phyloP scores from a whole-genome alignment of 805 yeast genomes.

The Candida parachauliodes region DNA sequence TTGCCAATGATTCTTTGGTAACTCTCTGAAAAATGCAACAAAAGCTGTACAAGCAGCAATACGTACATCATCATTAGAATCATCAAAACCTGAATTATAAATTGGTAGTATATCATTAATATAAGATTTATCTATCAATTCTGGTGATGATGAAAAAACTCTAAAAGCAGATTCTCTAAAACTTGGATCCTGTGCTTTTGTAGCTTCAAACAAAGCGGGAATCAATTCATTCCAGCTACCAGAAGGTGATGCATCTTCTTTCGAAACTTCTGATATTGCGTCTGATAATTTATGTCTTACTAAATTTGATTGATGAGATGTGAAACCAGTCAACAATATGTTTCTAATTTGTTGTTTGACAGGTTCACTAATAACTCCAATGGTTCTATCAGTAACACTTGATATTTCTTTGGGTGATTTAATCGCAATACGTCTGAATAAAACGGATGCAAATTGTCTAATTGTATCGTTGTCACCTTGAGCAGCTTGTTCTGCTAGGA shows the following conservation, averaged over 20 bases:
- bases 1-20: conserved; percentile 79
- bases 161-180: conserved; percentile 90
- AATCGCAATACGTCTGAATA: conserved; percentile 82
- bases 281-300: conserved; percentile 92
- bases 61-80: conserved; percentile 75
- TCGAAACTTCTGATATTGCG: conserved; percentile 89
- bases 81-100: conserved; percentile 79
- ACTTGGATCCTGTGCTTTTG: conserved; percentile 51
- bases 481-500: conserved; percentile 77
- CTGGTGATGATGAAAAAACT: conserved; percentile 81
- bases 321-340: conserved; percentile 70
- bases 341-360: conserved; percentile 61
- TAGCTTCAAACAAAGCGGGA: conserved; percentile 69
- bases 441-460: conserved; percentile 76
- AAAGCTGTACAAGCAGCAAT: conserved; percentile 91
- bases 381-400: conserved; percentile 69
- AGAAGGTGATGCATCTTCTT: conserved; percentile 50
- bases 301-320: conserved; percentile 60
- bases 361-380: conserved; percentile 62
- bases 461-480: conserved; percentile 56
- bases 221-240: conserved; percentile 75
- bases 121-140: conserved; percentile 59
- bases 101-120: conserved; percentile 58
- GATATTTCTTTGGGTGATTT: conserved; percentile 68
- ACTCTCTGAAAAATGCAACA: conserved; percentile 78